Base-by-base conservation (phyloP, 768 basidiomycete species). In the Psilocybe cyanescens region DNA sequence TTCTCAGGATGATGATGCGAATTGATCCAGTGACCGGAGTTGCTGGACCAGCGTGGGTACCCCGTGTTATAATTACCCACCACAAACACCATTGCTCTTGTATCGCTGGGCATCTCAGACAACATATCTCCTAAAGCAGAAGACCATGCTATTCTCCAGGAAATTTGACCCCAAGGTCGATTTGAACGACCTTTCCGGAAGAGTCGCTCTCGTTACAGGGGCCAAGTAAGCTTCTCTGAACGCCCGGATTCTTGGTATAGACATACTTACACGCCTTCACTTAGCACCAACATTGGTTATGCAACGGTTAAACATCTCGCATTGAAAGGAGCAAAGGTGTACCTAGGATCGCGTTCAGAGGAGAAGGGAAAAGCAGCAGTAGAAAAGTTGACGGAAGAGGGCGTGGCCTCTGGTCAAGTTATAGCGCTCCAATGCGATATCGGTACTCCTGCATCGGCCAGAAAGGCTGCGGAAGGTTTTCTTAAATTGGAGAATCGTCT, bases 181-280 rank as follows among this genome's bases (percentile, higher is more conserved):
- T 60, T 62, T 85, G 28, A 74, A 75, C 9, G 77, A 81, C 61
- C 72, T 83, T 8, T 69, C 66, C 0, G 82, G 79, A 12, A 83
- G 83, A 68, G 81, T 86, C 28, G 65, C 73, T 44, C 67, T 85
- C 30, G 80, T 87, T n/a, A 86, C 84, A 0, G 85, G 85, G 8
- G 83, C 78, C 49, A 86, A 84, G 81, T 84, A 57, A 65, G 78
- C 24, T 24, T 24, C 24, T 24, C 24, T 24, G 24, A 24, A 24
- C 24, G 24, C 24, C 24, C 24, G 24, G 2, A 24, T 24, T 33
- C 6, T n/a, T 58, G 3, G 16, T 29, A 14, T 1, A 30, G 5
- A 31, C 50, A 30, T 16, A 52, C 29, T 30, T 29, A 28, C 3
- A 52, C 16, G 17, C 7, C 4, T 14, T 44, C 41, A 9, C 41